Conservation (phyloP, 2,329 filamentous ascomycete species). For the Blastomyces parvus region DNA sequence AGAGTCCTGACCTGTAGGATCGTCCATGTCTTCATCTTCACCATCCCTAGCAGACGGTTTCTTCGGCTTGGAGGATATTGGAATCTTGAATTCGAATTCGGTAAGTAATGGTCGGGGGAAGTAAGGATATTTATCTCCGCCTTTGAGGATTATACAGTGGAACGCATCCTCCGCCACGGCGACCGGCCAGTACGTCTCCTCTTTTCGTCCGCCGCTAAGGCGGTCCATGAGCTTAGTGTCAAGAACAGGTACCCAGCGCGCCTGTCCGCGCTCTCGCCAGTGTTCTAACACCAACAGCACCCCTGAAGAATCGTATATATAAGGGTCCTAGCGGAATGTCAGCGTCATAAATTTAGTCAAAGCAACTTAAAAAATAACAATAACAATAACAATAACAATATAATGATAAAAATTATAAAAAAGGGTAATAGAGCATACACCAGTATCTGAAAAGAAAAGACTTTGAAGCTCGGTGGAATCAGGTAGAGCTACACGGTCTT, state of each 20-base stretch:
- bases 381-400: too few relatives aligned
- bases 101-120: constrained; percentile 82
- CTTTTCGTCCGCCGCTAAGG: constrained; percentile 72
- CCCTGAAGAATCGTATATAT: constrained; percentile 89
- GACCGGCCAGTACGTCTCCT: constrained; percentile 89
- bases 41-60: constrained; percentile 29
- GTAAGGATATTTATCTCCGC: constrained; percentile 83
- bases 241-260: constrained; percentile 82
- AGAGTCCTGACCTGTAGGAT: constrained; percentile 41
- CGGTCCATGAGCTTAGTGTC: constrained; percentile 79
- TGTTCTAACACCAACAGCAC: constrained; percentile 79
- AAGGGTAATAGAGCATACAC: constrained; percentile 47
- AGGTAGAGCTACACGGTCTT: constrained; percentile 80
- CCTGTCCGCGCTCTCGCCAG: constrained; percentile 78
- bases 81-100: constrained; percentile 87
- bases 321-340: constrained; percentile 59
- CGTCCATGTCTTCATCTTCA: constrained; percentile 31
- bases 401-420: too few relatives aligned
- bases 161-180: constrained; percentile 86
- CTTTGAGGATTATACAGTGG: constrained; percentile 98
- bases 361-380: background rate
- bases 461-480: constrained; percentile 63
- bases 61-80: constrained; percentile 52
- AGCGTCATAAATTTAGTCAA: constrained; percentile 2
- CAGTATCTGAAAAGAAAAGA: constrained; percentile 84